Conservation (phyloP, 78 protist genomes). For the Isochrysis galbana region DNA sequence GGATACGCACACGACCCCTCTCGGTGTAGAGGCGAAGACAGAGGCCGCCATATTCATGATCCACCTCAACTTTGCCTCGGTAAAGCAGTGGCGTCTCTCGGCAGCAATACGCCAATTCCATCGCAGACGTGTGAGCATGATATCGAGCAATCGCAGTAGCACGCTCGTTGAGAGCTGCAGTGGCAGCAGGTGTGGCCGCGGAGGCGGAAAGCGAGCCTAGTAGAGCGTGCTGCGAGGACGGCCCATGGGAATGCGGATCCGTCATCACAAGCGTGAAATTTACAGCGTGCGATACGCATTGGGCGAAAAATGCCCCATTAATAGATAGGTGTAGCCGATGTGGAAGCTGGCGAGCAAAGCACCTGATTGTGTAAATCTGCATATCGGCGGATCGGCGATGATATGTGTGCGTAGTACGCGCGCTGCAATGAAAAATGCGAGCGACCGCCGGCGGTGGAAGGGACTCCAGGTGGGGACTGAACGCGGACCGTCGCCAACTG, state of each 20-base stretch:
- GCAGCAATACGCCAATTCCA: conserved; percentile 24
- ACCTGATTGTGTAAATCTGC: conserved; percentile 26
- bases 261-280: too few species aligned
- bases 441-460: not conserved
- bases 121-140: not conserved
- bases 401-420: conserved; percentile 9
- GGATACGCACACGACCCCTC: not conserved
- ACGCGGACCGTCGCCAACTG: too few species aligned
- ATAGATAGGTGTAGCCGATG: too few species aligned
- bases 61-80: not conserved
- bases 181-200: not conserved
- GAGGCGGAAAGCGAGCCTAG: not conserved
- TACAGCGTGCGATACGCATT: too few species aligned
- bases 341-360: too few species aligned
- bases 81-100: not conserved
- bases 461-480: too few species aligned
- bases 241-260: too few species aligned
- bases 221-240: conserved; percentile 34
- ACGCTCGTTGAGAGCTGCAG: conserved; percentile 1
- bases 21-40: not conserved
- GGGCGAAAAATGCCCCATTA: too few species aligned
- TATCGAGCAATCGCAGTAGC: not conserved
- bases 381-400: conserved; percentile 41
- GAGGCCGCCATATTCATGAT: not conserved
- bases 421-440: not conserved